Percentiles rank a stretch among this genome's conserved stretches.
These are phyloP conservation scores for Microthyrium microscopicum DNA, from an alignment of 2,329 filamentous ascomycete genomes.

Conservation along the genomic window DNA sequence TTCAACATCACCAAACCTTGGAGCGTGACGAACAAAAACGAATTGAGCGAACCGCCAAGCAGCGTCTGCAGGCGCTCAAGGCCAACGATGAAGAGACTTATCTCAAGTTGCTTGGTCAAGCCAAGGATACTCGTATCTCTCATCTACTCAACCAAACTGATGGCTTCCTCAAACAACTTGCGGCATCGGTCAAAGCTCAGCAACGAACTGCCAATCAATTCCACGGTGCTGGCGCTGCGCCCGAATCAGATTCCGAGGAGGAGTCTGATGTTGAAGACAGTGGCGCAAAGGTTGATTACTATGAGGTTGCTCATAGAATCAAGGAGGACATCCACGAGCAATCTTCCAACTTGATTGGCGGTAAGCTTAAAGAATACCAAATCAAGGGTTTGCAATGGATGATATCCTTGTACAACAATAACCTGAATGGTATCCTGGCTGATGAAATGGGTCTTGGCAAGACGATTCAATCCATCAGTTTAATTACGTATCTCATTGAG, in stretches of 20 bases:
- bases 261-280: conserved; percentile 48
- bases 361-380: conserved; percentile 91
- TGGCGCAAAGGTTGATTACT: conserved; percentile 87
- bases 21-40: conserved; percentile 99
- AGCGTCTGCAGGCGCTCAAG: conserved; percentile 96
- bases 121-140: conserved; percentile 98
- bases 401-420: conserved; percentile 99
- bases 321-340: conserved; percentile 82
- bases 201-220: conserved; percentile 68
- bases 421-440: conserved; percentile 93
- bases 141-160: conserved; percentile 94
- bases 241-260: conserved; percentile 30
- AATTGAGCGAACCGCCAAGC: conserved; percentile 92
- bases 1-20: conserved; percentile 80
- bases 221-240: conserved; percentile 49
- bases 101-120: conserved; percentile 90
- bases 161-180: conserved; percentile 89
- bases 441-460: conserved; percentile 99
- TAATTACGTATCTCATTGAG: conserved; percentile 95
- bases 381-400: conserved; percentile 99
- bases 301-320: conserved; percentile 89
- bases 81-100: conserved; percentile 99
- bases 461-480: conserved; percentile 95
- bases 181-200: conserved; percentile 84
- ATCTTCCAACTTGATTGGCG: conserved; percentile 74